A percentile compares a stretch with the other conserved stretches of the same genome.
These are phyloP conservation scores for Phylloporus sp. DNA, from an alignment of 768 basidiomycete genomes.

Conservation along the genomic window DNA sequence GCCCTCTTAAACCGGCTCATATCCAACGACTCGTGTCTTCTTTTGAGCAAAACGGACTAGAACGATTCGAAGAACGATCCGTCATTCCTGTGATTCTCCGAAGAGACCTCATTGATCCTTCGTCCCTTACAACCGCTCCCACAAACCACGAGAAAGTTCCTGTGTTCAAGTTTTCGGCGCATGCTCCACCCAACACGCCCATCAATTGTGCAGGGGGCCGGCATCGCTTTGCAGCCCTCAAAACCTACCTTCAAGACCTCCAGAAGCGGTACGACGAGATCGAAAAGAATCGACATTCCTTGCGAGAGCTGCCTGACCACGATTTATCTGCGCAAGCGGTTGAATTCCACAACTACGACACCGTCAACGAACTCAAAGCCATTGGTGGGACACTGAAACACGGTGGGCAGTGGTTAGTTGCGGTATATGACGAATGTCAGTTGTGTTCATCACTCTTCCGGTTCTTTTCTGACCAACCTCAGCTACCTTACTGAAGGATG, in stretches of 20 bases:
- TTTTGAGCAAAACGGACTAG: not conserved
- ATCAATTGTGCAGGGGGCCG: not conserved
- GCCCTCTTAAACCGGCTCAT: not conserved
- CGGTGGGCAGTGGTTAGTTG: not conserved
- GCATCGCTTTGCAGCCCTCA: not conserved
- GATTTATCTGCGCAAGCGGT: not conserved
- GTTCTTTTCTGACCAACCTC: not conserved
- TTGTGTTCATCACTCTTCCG: not conserved
- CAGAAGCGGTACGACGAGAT: not conserved
- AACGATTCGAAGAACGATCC: not conserved
- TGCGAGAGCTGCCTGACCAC: not conserved
- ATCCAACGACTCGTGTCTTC: not conserved
- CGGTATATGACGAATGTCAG: not conserved
- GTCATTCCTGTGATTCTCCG: not conserved
- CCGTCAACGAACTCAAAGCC: not conserved
- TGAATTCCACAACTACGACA: not conserved
- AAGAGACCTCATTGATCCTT: not conserved
- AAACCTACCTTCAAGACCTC: not conserved
- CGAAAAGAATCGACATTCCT: not conserved
- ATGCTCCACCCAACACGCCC: not conserved
- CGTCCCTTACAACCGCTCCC: not conserved
- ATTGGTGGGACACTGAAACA: not conserved
- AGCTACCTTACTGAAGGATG: not conserved
- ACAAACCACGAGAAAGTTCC: not conserved
- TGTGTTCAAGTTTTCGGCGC: no score